These are phyloP conservation scores for Aspergillus pseudonomiae DNA, from an alignment of 2,329 filamentous ascomycete genomes.

Conservation along the genomic window DNA sequence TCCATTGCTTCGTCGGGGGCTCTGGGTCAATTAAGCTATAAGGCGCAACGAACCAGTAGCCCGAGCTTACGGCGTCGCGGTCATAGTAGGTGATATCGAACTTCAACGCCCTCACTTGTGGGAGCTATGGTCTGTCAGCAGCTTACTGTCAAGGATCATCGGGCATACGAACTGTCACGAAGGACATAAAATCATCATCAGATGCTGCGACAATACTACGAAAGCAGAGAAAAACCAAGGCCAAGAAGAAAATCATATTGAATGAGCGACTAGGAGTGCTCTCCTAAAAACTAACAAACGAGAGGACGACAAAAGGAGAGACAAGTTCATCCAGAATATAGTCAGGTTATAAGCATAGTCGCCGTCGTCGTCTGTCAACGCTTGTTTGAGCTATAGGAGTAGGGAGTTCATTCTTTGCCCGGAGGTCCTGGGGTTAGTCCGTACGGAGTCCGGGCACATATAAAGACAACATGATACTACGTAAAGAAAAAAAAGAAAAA, in stretches of 20 bases:
- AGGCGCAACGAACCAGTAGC: constrained; percentile 54
- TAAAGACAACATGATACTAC: neutral
- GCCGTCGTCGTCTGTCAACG: constrained; percentile 10
- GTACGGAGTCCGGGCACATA: constrained; percentile 2
- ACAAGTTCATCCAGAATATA: neutral
- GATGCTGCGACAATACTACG: constrained; percentile 25
- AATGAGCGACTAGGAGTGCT: constrained; percentile 35
- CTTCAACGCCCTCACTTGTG: constrained; percentile 28
- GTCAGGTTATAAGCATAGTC: constrained; percentile 12
- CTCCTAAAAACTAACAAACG: constrained; percentile 17
- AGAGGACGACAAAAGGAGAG: constrained; percentile 14
- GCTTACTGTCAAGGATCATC: neutral
- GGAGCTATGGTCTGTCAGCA: constrained; percentile 24
- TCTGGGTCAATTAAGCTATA: constrained; percentile 37
- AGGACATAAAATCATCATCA: constrained; percentile 39
- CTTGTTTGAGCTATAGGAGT: neutral
- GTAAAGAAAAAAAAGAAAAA: neutral
- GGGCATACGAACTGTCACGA: constrained; percentile 33
- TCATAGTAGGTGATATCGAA: constrained; percentile 33
- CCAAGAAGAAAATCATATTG: constrained; percentile 29
- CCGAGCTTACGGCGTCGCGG: constrained; percentile 37
- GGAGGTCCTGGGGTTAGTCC: neutral
- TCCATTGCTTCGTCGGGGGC: constrained; percentile 29
- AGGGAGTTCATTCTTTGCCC: neutral
- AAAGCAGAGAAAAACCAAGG: constrained; percentile 28